Percentiles rank a stretch among this genome's conserved stretches.
Conservation (phyloP, 1,284 basidiomycete species). For the Dichomitus squalens region DNA sequence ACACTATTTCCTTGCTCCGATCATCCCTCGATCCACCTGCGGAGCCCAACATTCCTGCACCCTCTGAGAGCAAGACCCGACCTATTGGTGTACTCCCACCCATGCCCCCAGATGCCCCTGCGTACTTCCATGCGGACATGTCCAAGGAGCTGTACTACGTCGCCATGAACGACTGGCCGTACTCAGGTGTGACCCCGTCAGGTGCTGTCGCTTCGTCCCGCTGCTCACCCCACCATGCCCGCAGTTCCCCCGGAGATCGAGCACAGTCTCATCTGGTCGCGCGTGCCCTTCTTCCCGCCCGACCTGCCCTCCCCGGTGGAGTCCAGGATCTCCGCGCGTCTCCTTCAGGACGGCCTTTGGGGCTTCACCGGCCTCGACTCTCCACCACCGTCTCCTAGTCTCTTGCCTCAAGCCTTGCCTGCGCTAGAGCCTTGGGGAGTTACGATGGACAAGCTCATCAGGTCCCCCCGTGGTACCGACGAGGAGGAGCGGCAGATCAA, state of each 20-base stretch:
- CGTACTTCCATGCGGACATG: conserved; percentile 67
- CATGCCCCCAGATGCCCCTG: conserved; percentile 37
- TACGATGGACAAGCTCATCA: conserved; percentile 59
- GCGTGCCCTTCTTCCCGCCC: conserved; percentile 65
- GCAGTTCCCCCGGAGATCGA: conserved; percentile 73
- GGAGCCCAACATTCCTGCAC: neutral
- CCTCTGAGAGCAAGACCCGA: neutral
- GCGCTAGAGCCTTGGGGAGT: conserved; percentile 70
- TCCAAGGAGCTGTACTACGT: conserved; percentile 64
- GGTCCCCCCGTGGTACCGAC: conserved; percentile 47
- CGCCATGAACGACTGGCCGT: conserved; percentile 84
- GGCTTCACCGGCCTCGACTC: conserved; percentile 69
- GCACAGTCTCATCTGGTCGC: conserved; percentile 77
- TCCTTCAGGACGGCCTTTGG: conserved; percentile 73
- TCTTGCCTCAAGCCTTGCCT: conserved; percentile 57
- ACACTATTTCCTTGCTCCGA: conserved; percentile 55
- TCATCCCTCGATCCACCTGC: conserved; percentile 27
- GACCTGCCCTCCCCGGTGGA: conserved; percentile 43
- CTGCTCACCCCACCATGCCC: neutral
- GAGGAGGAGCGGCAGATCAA: conserved; percentile 56
- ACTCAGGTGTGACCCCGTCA: conserved; percentile 58
- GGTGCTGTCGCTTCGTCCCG: neutral
- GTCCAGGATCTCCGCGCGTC: conserved; percentile 47
- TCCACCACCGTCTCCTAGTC: conserved; percentile 65
- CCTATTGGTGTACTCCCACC: conserved; percentile 23